Evolutionary conservation across 192 early-diverging fungal genomes (phyloP).

Genomic region (Linnemannia elongata): DNA sequence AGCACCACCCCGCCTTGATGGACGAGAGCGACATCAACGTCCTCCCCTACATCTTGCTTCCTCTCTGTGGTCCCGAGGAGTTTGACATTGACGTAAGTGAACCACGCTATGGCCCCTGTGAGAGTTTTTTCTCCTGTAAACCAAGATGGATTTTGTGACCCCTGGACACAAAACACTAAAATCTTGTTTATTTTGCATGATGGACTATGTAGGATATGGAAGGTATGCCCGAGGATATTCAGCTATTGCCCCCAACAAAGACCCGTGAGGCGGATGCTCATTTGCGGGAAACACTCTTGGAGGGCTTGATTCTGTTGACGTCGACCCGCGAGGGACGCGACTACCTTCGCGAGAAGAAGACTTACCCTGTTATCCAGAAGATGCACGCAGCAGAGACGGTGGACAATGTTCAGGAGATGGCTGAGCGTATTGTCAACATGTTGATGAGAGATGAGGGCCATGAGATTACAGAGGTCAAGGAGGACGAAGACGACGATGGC

Average conservation of each 20-base stretch:
- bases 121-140: background rate
- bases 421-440: constrained; percentile 87
- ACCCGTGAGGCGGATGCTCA: constrained; percentile 84
- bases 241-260: constrained; percentile 87
- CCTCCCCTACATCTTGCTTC: constrained; percentile 89
- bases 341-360: constrained; percentile 82
- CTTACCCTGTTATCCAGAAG: constrained; percentile 89
- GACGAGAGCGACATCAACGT: constrained; percentile 82
- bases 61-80: constrained; percentile 93
- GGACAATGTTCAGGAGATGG: constrained; percentile 77
- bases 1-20: constrained; percentile 75
- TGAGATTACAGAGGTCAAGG: constrained; percentile 57
- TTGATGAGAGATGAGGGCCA: constrained; percentile 83
- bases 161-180: constrained; percentile 7
- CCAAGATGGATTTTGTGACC: background rate
- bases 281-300: constrained; percentile 81
- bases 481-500: constrained; percentile 44
- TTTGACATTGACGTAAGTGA: constrained; percentile 83
- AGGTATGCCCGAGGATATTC: constrained; percentile 92
- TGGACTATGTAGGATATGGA: constrained; percentile 81
- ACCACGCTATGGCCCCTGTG: background rate
- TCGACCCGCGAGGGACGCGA: constrained; percentile 82
- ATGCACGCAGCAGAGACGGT: constrained; percentile 83
- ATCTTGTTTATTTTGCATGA: background rate
- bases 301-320: constrained; percentile 85